These are phyloP conservation scores for Gossypium lobatum DNA, from an alignment of 441 rosid species.

Conservation along the genomic window DNA sequence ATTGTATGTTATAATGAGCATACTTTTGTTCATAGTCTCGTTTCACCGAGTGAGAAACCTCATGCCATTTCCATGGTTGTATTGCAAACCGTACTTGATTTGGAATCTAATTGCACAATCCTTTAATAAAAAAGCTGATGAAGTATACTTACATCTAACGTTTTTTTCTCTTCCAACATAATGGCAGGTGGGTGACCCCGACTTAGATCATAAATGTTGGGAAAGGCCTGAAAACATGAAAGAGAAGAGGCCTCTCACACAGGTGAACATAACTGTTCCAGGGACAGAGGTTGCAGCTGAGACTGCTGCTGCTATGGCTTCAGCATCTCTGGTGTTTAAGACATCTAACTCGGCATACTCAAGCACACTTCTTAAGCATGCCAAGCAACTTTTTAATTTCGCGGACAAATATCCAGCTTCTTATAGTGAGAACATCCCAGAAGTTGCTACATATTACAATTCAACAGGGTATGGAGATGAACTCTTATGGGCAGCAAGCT, in stretches of 20 bases:
- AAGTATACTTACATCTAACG: not conserved
- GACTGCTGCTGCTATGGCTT: conserved; percentile 93
- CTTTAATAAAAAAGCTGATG: not conserved
- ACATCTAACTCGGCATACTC: conserved; percentile 52
- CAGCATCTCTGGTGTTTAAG: conserved; percentile 87
- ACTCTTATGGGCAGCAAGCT: conserved; percentile 86
- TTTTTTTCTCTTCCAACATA: not conserved
- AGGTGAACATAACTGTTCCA: conserved; percentile 55
- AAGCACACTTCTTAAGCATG: conserved; percentile 66
- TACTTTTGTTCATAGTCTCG: not conserved
- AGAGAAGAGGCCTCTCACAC: conserved; percentile 63
- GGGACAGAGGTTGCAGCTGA: conserved; percentile 97
- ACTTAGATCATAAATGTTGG: conserved; percentile 79
- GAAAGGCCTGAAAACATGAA: conserved; percentile 83
- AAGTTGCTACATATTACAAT: conserved; percentile 57
- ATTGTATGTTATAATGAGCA: not conserved
- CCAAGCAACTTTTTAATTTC: conserved; percentile 65
- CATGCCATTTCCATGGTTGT: not conserved
- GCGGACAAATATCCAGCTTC: conserved; percentile 58
- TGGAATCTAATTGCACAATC: not conserved
- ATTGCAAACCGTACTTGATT: not conserved
- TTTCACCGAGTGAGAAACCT: not conserved
- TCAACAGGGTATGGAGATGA: conserved; percentile 88
- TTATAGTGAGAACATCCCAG: conserved; percentile 67
- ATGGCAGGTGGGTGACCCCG: conserved; percentile 81